Evolutionary conservation across 441 rosid genomes (phyloP).

Genomic region (Arabidopsis hybrid): DNA sequence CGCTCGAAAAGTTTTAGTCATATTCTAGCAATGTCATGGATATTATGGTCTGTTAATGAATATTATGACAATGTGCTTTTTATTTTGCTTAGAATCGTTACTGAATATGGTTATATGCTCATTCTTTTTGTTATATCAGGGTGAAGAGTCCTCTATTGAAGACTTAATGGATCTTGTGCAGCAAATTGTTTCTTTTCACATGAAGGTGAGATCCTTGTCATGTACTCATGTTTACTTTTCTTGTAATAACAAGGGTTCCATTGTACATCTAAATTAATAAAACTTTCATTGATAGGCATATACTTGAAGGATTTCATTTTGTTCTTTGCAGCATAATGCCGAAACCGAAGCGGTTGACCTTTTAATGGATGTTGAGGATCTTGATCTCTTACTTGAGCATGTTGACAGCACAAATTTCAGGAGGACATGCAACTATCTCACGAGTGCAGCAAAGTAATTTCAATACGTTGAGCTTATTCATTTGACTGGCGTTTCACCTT

Average conservation of each 20-base stretch:
- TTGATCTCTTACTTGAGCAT: constrained; percentile 83
- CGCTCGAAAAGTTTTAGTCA: constrained; percentile 3
- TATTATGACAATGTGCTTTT: constrained; percentile 14
- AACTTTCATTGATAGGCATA: constrained; percentile 7
- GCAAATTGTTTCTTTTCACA: constrained; percentile 96
- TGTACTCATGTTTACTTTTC: constrained; percentile 6
- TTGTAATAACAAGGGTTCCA: constrained; percentile 16
- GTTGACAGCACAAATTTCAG: constrained; percentile 89
- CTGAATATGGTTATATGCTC: constrained; percentile 22
- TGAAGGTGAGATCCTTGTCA: constrained; percentile 70
- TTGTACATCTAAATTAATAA: constrained; percentile 5
- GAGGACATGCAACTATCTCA: constrained; percentile 92
- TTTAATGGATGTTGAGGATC: constrained; percentile 99
- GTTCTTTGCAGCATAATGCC: constrained; percentile 84
- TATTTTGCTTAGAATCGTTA: constrained; percentile 11
- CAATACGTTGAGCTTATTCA: constrained; percentile 14
- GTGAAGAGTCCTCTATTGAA: constrained; percentile 67
- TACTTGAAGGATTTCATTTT: constrained; percentile 26
- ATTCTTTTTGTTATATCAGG: constrained; percentile 49
- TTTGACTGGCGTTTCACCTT: constrained; percentile 6
- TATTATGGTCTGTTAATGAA: constrained; percentile 4
- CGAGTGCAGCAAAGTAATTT: constrained; percentile 87
- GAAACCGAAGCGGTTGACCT: constrained; percentile 99
- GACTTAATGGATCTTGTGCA: constrained; percentile 91
- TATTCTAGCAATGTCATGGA: constrained; percentile 7